Conservation (phyloP, 306 rosid species). For the Prunus mongolica region DNA sequence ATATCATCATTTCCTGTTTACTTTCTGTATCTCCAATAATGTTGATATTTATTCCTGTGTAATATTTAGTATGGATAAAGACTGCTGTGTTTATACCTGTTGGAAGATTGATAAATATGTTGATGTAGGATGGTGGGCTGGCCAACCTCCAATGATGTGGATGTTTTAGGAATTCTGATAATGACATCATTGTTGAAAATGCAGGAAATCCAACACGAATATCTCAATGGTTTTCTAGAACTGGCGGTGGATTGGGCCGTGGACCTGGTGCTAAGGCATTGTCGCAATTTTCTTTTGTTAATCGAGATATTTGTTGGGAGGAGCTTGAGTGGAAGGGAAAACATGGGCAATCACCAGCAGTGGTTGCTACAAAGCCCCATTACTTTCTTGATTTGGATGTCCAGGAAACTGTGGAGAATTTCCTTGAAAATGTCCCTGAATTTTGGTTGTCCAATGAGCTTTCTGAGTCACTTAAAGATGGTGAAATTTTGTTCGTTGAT, state of each 20-base stretch:
- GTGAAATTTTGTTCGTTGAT: conserved; percentile 69
- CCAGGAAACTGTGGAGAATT: conserved; percentile 66
- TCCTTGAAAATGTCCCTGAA: conserved; percentile 74
- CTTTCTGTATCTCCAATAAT: neutral
- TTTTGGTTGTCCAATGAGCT: conserved; percentile 90
- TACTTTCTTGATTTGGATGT: conserved; percentile 86
- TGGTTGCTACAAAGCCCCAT: conserved; percentile 96
- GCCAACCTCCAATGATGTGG: neutral
- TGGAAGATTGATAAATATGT: conserved; percentile 2
- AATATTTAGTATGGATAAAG: too few relatives aligned
- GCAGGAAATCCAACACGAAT: conserved; percentile 72
- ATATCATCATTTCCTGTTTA: neutral
- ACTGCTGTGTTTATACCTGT: neutral
- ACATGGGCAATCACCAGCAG: conserved; percentile 95
- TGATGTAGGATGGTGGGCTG: neutral
- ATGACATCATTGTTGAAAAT: conserved; percentile 29
- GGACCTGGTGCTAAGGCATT: conserved; percentile 76
- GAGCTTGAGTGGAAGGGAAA: conserved; percentile 97
- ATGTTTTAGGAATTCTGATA: conserved; percentile 28
- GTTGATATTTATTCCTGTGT: neutral
- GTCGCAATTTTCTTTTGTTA: conserved; percentile 71
- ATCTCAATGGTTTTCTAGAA: conserved; percentile 66
- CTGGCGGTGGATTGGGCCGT: conserved; percentile 54
- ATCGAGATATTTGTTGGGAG: conserved; percentile 93
- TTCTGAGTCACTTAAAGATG: conserved; percentile 72